Evolutionary conservation across 768 basidiomycete genomes (phyloP).

Genomic region (Psilocybe cyanescens): DNA sequence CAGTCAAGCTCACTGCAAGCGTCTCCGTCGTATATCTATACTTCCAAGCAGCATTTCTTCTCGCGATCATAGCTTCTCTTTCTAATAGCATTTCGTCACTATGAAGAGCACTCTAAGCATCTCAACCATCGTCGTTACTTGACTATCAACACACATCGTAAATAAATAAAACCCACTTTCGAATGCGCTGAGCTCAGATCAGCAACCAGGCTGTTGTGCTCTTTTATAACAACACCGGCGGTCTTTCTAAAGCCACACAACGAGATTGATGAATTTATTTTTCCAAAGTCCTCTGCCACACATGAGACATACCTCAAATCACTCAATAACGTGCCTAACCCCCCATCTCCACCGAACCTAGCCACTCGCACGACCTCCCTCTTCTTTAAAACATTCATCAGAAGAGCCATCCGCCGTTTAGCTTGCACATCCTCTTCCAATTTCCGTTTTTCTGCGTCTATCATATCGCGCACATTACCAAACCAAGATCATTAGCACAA

Average conservation of each 20-base stretch:
- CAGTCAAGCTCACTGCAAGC: constrained; percentile 25
- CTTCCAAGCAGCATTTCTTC: constrained; percentile 4
- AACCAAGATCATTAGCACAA: too few species aligned
- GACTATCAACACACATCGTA: neutral
- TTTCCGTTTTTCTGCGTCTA: constrained; percentile 14
- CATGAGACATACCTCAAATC: constrained; percentile 16
- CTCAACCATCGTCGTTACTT: neutral
- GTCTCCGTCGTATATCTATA: constrained; percentile 21
- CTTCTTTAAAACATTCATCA: constrained; percentile 27
- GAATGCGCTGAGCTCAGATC: neutral
- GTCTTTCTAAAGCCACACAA: neutral
- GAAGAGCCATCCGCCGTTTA: constrained; percentile 21
- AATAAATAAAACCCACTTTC: neutral
- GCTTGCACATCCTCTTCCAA: constrained; percentile 9
- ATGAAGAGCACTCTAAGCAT: neutral
- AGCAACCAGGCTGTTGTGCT: neutral
- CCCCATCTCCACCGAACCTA: constrained; percentile 12
- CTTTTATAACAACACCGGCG: neutral
- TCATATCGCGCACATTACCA: too few species aligned
- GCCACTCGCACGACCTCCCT: constrained; percentile 29
- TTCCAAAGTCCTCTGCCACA: too few species aligned
- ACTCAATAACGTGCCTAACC: constrained; percentile 19
- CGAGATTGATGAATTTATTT: too few species aligned
- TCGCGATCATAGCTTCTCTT: neutral
- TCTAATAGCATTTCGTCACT: neutral